Evolutionary conservation across 257 asterid genomes (phyloP).

Genomic region (Paraleonurus japonicus): DNA sequence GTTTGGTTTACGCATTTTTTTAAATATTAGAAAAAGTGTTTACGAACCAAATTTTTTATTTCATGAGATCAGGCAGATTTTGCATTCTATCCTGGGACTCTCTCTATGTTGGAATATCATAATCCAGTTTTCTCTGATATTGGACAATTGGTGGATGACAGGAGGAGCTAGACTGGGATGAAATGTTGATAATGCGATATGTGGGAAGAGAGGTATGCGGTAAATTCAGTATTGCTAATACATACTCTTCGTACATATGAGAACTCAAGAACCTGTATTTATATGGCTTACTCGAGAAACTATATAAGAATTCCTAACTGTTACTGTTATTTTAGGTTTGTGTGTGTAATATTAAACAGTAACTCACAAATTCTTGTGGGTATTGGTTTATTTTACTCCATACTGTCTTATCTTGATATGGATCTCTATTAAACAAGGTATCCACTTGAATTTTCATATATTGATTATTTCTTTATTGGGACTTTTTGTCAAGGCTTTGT

Average conservation of each 20-base stretch:
- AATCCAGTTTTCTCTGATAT: slow-evolving; percentile 25
- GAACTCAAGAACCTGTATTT: slow-evolving; percentile 1
- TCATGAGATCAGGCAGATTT: not conserved
- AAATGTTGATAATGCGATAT: slow-evolving; percentile 57
- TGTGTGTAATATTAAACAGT: not conserved
- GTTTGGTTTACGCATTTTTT: slow-evolving; percentile 33
- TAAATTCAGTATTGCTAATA: slow-evolving; percentile 2
- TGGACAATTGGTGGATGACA: slow-evolving; percentile 36
- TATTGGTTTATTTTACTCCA: not conserved
- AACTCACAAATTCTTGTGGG: not conserved
- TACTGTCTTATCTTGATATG: not conserved
- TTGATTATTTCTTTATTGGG: slow-evolving; percentile 7
- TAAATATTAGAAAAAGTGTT: not conserved
- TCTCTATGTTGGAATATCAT: slow-evolving; percentile 3
- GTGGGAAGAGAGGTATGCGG: slow-evolving; percentile 85
- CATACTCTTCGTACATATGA: not conserved
- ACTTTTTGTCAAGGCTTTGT: slow-evolving; percentile 58
- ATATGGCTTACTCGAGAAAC: slow-evolving; percentile 20
- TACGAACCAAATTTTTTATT: not conserved
- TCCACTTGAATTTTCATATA: not conserved
- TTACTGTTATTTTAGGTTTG: not conserved
- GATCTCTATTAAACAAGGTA: not conserved
- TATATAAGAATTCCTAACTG: not conserved
- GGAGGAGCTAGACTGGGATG: slow-evolving; percentile 88
- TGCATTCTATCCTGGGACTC: not conserved